Percentiles rank a stretch among this genome's conserved stretches.
These are phyloP conservation scores for Hamamelis virginiana DNA, from an alignment of 164 flowering plant genomes.

Conservation along the genomic window DNA sequence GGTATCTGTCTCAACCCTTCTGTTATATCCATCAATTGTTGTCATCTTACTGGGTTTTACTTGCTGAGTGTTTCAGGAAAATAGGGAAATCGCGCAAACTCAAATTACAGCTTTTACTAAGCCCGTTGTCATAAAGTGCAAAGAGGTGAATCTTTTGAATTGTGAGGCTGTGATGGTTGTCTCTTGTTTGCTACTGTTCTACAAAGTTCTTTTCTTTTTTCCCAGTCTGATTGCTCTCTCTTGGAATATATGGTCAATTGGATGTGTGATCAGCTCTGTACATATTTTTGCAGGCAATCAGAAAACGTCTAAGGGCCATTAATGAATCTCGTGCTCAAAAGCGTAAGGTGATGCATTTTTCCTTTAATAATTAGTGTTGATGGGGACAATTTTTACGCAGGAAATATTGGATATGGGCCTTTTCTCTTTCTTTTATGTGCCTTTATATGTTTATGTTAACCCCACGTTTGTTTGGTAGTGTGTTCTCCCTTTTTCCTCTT, in stretches of 20 bases:
- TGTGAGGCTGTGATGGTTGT: background rate
- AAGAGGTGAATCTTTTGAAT: conserved; percentile 63
- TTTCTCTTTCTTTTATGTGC: background rate
- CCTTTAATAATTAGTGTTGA: background rate
- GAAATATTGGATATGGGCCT: background rate
- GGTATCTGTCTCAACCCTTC: background rate
- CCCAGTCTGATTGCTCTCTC: too few relatives aligned
- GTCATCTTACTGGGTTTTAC: background rate
- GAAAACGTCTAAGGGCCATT: conserved; percentile 84
- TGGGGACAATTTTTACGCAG: too few relatives aligned
- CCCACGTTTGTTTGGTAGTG: background rate
- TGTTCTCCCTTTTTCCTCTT: background rate
- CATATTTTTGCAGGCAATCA: conserved; percentile 59
- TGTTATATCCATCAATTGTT: background rate
- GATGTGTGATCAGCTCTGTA: background rate
- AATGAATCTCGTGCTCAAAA: conserved; percentile 96
- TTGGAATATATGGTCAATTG: background rate
- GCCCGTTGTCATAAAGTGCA: conserved; percentile 67
- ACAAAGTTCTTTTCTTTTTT: background rate
- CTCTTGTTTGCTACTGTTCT: background rate
- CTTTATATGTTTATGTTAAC: background rate
- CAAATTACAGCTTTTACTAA: conserved; percentile 58
- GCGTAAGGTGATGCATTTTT: conserved; percentile 69
- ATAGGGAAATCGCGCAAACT: conserved; percentile 67
- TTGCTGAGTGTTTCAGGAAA: conserved; percentile 53